These are phyloP conservation scores for Paspalum notatum DNA, from an alignment of 176 grass and related monocot genomes.

Conservation along the genomic window DNA sequence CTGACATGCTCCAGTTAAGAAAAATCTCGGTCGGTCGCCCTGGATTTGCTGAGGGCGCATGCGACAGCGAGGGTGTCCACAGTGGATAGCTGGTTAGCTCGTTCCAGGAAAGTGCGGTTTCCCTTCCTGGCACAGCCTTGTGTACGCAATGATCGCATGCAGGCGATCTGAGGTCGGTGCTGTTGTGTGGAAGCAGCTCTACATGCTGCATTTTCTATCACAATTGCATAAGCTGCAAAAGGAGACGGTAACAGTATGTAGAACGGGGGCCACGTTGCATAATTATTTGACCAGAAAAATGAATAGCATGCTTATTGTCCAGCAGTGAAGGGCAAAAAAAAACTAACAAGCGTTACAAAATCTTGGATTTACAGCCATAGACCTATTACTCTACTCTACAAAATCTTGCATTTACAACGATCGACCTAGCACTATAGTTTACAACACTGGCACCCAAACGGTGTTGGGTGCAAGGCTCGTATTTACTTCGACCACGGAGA, in stretches of 20 bases:
- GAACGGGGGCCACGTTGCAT: neutral
- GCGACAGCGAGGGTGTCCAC: too few species aligned
- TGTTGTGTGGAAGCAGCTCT: too few species aligned
- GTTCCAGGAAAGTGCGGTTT: neutral
- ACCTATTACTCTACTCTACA: constrained; percentile 6
- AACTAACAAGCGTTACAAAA: neutral
- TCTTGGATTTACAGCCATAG: neutral
- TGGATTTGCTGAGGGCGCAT: neutral
- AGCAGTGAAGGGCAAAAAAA: neutral
- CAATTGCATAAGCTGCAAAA: too few species aligned
- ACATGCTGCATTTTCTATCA: too few species aligned
- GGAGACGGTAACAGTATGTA: too few species aligned
- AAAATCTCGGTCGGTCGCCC: constrained; percentile 6
- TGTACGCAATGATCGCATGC: neutral
- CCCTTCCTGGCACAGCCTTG: neutral
- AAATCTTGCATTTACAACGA: neutral
- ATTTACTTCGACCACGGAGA: neutral
- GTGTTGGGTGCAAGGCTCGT: neutral
- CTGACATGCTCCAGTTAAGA: neutral
- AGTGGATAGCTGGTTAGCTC: neutral
- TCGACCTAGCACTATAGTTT: neutral
- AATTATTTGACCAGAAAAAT: neutral
- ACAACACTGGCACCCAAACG: neutral
- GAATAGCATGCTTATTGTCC: neutral
- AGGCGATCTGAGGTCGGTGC: too few species aligned